phyloP scores from a whole-genome alignment of 768 basidiomycete genomes.

The Dioszegia crocea region DNA sequence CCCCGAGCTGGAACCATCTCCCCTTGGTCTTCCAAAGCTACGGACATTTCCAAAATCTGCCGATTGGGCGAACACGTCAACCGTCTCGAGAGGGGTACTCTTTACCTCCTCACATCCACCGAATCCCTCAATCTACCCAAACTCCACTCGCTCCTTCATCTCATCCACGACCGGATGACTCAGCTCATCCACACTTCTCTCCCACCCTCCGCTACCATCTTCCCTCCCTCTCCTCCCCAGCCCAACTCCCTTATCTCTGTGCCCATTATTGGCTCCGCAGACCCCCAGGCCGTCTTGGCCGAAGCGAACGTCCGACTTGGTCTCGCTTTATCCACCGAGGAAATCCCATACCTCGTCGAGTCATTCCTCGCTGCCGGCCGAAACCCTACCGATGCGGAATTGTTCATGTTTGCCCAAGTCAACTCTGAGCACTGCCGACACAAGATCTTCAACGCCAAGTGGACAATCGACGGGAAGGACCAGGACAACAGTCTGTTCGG shows the following conservation, averaged over 20 bases:
- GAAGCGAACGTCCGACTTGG: constrained; percentile 79
- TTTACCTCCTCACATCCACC: constrained; percentile 57
- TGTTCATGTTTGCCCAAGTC: constrained; percentile 99
- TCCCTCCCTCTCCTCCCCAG: constrained; percentile 55
- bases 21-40: constrained; percentile 98
- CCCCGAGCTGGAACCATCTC: constrained; percentile 89
- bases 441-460: constrained; percentile 98
- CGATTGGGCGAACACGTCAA: constrained; percentile 67
- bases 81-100: constrained; percentile 82
- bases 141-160: constrained; percentile 60
- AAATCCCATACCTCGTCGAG: constrained; percentile 85
- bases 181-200: constrained; percentile 63
- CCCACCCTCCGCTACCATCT: constrained; percentile 58
- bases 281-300: constrained; percentile 63
- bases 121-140: constrained; percentile 54
- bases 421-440: constrained; percentile 99
- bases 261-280: constrained; percentile 56
- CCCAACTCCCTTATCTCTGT: constrained; percentile 70
- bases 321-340: constrained; percentile 80
- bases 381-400: constrained; percentile 91
- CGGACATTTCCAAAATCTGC: constrained; percentile 86
- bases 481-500: constrained; percentile 76
- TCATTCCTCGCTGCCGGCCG: constrained; percentile 80
- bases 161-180: constrained; percentile 96
- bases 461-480: constrained; percentile 73